Evolutionary conservation across 495 filamentous ascomycete species (phyloP), one percentile per base, ranked within the genome.

Genomic region (Penicillium bialowiezense): DNA sequence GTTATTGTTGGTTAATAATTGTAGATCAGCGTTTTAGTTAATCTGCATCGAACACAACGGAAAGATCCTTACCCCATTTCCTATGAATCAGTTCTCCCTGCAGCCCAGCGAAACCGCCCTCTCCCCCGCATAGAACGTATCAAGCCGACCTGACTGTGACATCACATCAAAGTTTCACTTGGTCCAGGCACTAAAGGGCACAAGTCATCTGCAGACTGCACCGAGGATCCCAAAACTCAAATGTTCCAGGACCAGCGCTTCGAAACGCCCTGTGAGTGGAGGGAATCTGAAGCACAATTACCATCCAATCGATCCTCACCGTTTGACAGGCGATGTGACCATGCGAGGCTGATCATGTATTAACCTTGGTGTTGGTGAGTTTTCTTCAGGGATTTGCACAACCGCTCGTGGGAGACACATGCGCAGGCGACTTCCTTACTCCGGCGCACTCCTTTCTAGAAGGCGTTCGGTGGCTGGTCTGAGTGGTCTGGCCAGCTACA

Each of bases 211-310:
- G 36, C 17, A 39, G 15, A 3, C 36, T 39, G 45, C 45, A 48
- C 39, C 35, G 36, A 35, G 36, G 45, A 48, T 48, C 45, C 18
- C 10, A 10, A 40, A 48, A 48, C 35, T 29, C 24, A 48, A 47
- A 39, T 15, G 12, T 31, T n/a, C 28, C 26, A 14, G 26, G 24
- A 47, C 15, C 23, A 40, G 56, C 56, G 56, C 56, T 55, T 52
- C 45, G n/a, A 44, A 41, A 31, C 48, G 39, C 41, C 32, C 35
- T n/a, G 2, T 45, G 18, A 59, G 44, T 59, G 56, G 56, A 41
- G 6, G 21, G 37, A 14, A 10, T 19, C 31, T 23, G 20, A 15
- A 19, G 15, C 26, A 41, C 31, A 31, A 57, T 21, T 23, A 35
- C 33, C 29, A 42, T 3, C 46, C 52, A 45, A 41, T 29, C 42